Evolutionary conservation across 306 rosid species (phyloP).

Genomic region (Prunus padus): DNA sequence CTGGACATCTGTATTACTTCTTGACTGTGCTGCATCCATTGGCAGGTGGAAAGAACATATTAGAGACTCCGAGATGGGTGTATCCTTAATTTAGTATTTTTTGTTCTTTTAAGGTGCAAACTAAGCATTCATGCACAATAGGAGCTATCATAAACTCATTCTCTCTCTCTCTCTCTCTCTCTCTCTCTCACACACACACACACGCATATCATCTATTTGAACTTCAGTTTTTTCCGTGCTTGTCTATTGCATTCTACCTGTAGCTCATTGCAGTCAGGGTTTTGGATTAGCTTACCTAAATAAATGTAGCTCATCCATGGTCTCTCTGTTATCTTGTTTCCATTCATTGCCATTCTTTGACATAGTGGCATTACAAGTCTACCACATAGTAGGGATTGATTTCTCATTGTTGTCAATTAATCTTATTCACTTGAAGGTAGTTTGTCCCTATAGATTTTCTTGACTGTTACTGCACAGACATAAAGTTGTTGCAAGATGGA

Average conservation of each 20-base stretch:
- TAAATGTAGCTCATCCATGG: background rate
- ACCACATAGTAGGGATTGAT: background rate
- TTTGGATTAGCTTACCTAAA: background rate
- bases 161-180: background rate
- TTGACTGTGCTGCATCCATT: constrained; percentile 92
- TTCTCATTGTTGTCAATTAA: background rate
- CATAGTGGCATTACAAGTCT: background rate
- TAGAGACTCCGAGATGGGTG: constrained; percentile 91
- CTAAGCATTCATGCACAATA: background rate
- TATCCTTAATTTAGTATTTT: constrained; percentile 57
- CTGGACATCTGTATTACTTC: constrained; percentile 94
- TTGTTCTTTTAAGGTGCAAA: constrained; percentile 11
- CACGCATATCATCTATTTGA: background rate
- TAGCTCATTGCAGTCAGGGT: constrained; percentile 3
- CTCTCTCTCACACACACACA: background rate
- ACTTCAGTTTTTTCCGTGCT: background rate
- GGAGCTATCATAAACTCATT: background rate
- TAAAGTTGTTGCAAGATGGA: constrained; percentile 71
- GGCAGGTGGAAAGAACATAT: constrained; percentile 76
- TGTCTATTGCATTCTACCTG: background rate
- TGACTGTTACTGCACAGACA: constrained; percentile 57
- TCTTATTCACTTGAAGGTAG: background rate
- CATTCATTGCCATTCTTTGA: background rate
- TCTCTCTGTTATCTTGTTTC: background rate
- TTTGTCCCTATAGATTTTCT: constrained; percentile 21